Evolutionary conservation across 1,284 basidiomycete genomes (phyloP).

Genomic region (Uromyces viciae-fabae): DNA sequence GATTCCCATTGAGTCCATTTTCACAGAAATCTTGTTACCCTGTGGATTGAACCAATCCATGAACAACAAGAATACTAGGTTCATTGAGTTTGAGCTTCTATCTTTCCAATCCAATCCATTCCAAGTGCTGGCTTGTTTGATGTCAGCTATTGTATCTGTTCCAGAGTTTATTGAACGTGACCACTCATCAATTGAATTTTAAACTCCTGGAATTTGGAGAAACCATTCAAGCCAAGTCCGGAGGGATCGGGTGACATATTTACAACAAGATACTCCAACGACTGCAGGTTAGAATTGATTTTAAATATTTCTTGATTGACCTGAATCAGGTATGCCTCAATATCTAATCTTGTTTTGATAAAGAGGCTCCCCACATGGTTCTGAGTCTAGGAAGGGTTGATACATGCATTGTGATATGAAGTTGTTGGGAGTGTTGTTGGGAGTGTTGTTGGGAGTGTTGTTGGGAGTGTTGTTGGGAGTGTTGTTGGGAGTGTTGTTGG

Average conservation of each 20-base stretch:
- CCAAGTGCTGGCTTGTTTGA: neutral
- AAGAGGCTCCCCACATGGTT: neutral
- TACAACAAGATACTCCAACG: neutral
- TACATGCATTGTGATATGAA: neutral
- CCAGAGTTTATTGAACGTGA: neutral
- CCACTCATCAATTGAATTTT: neutral
- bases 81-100: neutral
- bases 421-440: no score
- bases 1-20: neutral
- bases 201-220: neutral
- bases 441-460: no score
- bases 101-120: neutral
- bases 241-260: neutral
- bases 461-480: no score
- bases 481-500: no score
- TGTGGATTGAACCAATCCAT: neutral
- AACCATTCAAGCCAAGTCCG: neutral
- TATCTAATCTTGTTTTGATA: neutral
- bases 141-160: neutral
- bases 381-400: neutral
- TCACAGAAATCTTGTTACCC: neutral
- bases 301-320: neutral
- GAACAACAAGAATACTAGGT: constrained; percentile 2
- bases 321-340: neutral
- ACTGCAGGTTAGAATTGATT: no score